Evolutionary conservation across 345 rosid genomes (phyloP).

Genomic region (Isatis tinctoria): DNA sequence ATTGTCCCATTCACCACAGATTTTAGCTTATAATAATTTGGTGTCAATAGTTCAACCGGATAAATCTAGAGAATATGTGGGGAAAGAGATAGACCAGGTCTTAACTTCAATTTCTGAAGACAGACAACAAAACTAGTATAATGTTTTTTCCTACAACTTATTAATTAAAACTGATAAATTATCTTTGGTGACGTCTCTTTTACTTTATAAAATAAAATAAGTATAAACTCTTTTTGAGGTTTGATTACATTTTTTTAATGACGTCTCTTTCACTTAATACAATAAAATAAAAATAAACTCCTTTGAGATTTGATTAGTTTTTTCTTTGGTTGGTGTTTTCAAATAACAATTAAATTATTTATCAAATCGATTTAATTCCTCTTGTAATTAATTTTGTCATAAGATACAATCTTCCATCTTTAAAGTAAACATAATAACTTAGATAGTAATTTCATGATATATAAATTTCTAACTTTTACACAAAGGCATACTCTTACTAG

Average conservation of each 20-base stretch:
- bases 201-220: neutral
- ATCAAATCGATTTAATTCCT: neutral
- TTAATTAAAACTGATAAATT: neutral
- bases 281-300: neutral
- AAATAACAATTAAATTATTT: neutral
- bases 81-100: neutral
- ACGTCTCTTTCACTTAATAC: neutral
- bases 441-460: neutral
- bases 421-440: neutral
- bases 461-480: neutral
- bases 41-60: neutral
- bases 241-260: neutral
- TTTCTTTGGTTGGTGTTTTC: neutral
- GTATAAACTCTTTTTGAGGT: neutral
- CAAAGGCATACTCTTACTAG: neutral
- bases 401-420: too few relatives aligned
- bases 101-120: neutral
- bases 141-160: neutral
- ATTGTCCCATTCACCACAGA: neutral
- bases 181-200: neutral
- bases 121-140: neutral
- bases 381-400: too few relatives aligned
- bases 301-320: neutral
- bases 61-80: neutral
- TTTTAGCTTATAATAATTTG: neutral